Evolutionary conservation across 306 rosid species (phyloP).

Genomic region (Casuarina glauca): DNA sequence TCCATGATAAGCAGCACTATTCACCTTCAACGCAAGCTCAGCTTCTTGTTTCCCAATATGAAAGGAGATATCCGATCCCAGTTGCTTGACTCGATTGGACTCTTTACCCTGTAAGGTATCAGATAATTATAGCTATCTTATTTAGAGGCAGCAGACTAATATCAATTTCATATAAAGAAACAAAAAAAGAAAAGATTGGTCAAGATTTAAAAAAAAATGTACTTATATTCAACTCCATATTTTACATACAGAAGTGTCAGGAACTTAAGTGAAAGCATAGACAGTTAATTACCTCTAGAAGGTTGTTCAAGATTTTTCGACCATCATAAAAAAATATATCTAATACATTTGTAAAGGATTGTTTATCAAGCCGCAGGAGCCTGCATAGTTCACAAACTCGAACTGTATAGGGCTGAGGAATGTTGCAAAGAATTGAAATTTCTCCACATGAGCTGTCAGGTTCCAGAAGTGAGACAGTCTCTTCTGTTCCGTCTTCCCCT

Average conservation of each 20-base stretch:
- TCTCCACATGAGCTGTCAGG: conserved; percentile 78
- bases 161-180: neutral
- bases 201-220: neutral
- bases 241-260: neutral
- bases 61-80: conserved; percentile 86
- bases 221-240: conserved; percentile 15
- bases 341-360: conserved; percentile 78
- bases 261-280: conserved; percentile 6
- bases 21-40: conserved; percentile 90
- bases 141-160: conserved; percentile 5
- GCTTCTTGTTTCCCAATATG: conserved; percentile 95
- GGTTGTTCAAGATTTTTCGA: conserved; percentile 84
- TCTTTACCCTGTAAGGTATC: conserved; percentile 59
- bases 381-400: conserved; percentile 84
- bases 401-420: conserved; percentile 90
- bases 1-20: conserved; percentile 75
- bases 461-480: conserved; percentile 54
- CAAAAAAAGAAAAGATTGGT: neutral
- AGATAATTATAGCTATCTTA: conserved; percentile 2
- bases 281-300: conserved; percentile 69
- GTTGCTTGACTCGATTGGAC: conserved; percentile 63
- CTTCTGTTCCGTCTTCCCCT: conserved; percentile 74
- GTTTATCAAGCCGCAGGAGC: conserved; percentile 90
- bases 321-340: conserved; percentile 90
- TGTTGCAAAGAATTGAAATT: conserved; percentile 89